Percentiles rank a stretch among this genome's conserved stretches.
phyloP scores from a whole-genome alignment of 169 alveolate species.

The Cryptosporidium bovis region DNA sequence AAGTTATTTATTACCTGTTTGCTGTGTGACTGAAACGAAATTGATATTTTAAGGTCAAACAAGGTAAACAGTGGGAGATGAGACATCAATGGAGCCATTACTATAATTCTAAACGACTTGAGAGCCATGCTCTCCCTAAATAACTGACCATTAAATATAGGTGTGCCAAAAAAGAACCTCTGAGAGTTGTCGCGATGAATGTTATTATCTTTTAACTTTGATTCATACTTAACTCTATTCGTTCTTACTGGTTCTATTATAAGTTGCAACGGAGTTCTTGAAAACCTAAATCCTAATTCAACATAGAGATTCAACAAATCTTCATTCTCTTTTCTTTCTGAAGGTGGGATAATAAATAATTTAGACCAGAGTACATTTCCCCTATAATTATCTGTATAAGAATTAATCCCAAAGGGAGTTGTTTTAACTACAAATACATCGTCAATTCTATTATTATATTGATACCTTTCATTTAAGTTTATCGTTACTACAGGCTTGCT shows the following conservation, averaged over 20 bases:
- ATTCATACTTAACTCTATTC: slow-evolving; percentile 13
- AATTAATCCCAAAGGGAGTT: slow-evolving; percentile 6
- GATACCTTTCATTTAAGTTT: slow-evolving; percentile 18
- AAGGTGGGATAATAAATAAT: slow-evolving; percentile 31
- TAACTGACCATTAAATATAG: slow-evolving; percentile 64
- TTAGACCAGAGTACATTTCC: slow-evolving; percentile 59
- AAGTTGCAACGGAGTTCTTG: slow-evolving; percentile 33
- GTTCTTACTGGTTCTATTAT: slow-evolving; percentile 44
- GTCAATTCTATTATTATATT: slow-evolving; percentile 36
- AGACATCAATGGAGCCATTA: slow-evolving; percentile 41
- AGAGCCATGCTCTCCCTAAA: slow-evolving; percentile 47
- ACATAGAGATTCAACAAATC: slow-evolving; percentile 16
- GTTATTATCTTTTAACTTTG: neutral
- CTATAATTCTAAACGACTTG: slow-evolving; percentile 45
- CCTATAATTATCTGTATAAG: slow-evolving; percentile 8
- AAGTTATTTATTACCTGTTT: neutral
- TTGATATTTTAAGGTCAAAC: slow-evolving; percentile 51
- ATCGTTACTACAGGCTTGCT: slow-evolving; percentile 8
- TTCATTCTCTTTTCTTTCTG: slow-evolving; percentile 19
- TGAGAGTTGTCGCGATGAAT: neutral
- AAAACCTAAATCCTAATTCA: slow-evolving; percentile 49
- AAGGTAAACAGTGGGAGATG: slow-evolving; percentile 11
- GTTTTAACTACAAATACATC: slow-evolving; percentile 46
- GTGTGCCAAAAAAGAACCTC: slow-evolving; percentile 60
- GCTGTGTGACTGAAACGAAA: slow-evolving; percentile 23